Evolutionary conservation across 352 stramenopile genomes (phyloP), one percentile per base, ranked within the genome.

Genomic region (Phytophthora sansomeana): DNA sequence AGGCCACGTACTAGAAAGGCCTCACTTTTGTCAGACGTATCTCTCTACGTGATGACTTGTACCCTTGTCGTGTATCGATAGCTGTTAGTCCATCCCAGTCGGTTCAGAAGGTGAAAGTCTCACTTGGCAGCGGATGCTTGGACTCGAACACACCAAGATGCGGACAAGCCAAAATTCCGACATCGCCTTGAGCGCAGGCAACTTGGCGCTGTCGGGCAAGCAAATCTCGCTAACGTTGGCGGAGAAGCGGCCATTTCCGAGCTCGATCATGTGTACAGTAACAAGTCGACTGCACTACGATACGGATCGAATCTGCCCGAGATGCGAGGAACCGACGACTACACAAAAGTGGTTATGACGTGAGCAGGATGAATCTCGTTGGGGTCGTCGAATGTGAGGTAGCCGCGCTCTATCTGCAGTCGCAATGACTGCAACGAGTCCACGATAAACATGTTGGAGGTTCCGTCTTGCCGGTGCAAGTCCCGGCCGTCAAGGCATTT

Each of bases 81-180:
- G 14, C 35, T 41, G 13, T 24, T 6, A 41, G 47, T 21, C 29
- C 47, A 51, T 54, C 24, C 17, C n/a, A 30, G 16, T 56, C 56
- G 28, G 56, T 56, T 33, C 43, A 56, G 56, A 36, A 29, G 14
- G 36, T 17, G 55, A 54, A 55, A 63, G 54, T 47, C 33, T 32
- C 49, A 11, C 21, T 30, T 48, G 41, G 8, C n/a, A 46, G 35
- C 19, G 19, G 33, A 36, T 32, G 30, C 39, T 42, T 41, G 35
- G 35, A 41, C 26, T 26, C 11, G 16, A 10, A 39, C 35, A 11
- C 36, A 26, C 29, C 9, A 33, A 52, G 53, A 52, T 60, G 53
- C 17, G 39, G 7, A 6, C 7, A 36, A 35, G 33, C 49, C 33
- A 49, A 63, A n/a, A 30, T 24, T n/a, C 26, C 19, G 7, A 5